Percentiles rank a stretch among this genome's conserved stretches.
Evolutionary conservation across 78 protist species (phyloP).

Genomic region (Blattamonas nauphoetae): DNA sequence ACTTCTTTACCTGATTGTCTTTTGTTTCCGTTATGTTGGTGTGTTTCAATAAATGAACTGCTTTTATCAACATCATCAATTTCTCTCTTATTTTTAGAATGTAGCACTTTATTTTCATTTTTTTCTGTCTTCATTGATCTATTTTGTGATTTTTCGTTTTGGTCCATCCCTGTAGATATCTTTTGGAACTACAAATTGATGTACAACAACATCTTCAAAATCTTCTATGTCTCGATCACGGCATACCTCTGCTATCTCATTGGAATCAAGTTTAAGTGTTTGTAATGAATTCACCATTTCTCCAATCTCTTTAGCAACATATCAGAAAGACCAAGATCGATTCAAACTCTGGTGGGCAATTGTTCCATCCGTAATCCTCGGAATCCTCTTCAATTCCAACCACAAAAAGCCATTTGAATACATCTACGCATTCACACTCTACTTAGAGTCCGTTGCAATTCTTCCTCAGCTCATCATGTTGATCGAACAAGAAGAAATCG

Average conservation of each 20-base stretch:
- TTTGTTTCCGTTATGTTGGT: conserved; percentile 18
- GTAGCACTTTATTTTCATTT: not conserved
- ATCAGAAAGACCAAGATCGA: not conserved
- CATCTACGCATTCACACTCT: conserved; percentile 1
- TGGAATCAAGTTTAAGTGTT: not conserved
- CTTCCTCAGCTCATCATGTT: conserved; percentile 18
- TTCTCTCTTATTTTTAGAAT: not conserved
- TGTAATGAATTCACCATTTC: not conserved
- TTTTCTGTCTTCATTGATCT: not conserved
- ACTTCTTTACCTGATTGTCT: conserved; percentile 5
- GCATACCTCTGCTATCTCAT: not conserved
- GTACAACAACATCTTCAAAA: not conserved
- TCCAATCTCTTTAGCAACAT: conserved; percentile 1
- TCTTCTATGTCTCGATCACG: not conserved
- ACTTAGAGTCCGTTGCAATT: conserved; percentile 13
- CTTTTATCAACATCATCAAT: not conserved
- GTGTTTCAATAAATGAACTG: not conserved
- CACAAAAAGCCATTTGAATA: not conserved
- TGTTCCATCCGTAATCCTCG: not conserved
- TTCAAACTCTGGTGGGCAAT: not conserved
- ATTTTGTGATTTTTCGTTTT: not conserved
- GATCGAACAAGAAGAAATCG: not conserved
- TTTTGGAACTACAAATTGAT: not conserved
- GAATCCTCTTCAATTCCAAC: not conserved
- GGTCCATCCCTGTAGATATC: not conserved